phyloP scores from a whole-genome alignment of 2,329 filamentous ascomycete genomes.

The Capronia epimyces region DNA sequence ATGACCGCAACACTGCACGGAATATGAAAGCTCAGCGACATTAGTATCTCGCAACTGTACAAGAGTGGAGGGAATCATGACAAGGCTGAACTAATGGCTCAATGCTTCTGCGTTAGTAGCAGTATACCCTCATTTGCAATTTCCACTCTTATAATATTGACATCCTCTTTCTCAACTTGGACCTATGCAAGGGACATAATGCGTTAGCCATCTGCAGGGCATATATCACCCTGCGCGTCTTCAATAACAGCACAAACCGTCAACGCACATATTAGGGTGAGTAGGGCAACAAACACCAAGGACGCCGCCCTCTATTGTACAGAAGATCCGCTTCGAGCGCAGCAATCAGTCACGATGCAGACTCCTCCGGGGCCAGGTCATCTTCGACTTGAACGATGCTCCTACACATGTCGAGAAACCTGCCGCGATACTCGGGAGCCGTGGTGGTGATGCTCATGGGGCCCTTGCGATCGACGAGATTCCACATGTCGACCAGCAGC shows the following conservation, averaged over 20 bases:
- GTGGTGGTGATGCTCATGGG: conserved; percentile 71
- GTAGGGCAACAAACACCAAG: background rate
- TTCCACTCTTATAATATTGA: no score
- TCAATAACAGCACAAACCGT: background rate
- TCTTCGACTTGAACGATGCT: conserved; percentile 38
- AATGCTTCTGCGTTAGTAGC: no score
- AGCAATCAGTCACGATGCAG: background rate
- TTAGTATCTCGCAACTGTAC: no score
- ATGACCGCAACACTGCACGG: no score
- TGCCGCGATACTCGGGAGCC: conserved; percentile 59
- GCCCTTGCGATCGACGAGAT: conserved; percentile 57
- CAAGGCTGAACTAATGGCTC: no score
- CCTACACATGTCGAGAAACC: conserved; percentile 51
- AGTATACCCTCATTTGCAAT: no score
- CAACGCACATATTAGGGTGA: background rate
- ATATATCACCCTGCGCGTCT: no score
- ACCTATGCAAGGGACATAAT: no score
- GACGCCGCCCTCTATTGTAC: background rate
- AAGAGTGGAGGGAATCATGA: no score
- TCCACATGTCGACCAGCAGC: conserved; percentile 58
- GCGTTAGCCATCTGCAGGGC: no score
- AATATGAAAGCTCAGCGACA: no score
- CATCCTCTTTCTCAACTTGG: no score
- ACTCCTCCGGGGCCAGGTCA: conserved; percentile 1
- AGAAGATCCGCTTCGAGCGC: background rate